These are phyloP conservation scores for Pelargonium myrrhifolium DNA, from an alignment of 441 rosid genomes.

Conservation along the genomic window DNA sequence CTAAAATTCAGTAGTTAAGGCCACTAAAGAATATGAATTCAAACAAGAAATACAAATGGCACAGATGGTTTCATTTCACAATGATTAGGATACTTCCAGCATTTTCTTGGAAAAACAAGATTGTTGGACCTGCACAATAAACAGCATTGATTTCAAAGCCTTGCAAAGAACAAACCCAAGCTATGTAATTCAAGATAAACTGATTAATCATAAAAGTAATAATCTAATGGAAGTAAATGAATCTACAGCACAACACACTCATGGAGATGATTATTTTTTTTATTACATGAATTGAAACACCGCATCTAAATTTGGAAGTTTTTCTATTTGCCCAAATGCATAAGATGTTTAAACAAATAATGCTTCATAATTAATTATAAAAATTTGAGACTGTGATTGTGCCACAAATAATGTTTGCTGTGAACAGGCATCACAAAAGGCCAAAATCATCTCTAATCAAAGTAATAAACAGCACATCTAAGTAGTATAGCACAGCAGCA, in stretches of 20 bases:
- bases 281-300: too few species aligned
- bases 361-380: background rate
- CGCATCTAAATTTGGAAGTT: too few species aligned
- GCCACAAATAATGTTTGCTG: background rate
- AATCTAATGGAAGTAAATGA: background rate
- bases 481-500: too few species aligned
- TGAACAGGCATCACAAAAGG: background rate
- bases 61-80: constrained; percentile 5
- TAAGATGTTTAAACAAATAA: too few species aligned
- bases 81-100: constrained; percentile 90
- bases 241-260: background rate
- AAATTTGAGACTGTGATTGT: background rate
- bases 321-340: too few species aligned
- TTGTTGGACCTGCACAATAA: constrained; percentile 78
- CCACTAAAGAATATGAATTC: constrained; percentile 7
- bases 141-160: constrained; percentile 8
- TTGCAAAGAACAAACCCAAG: background rate
- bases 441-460: background rate
- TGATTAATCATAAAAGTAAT: background rate
- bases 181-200: background rate
- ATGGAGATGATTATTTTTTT: background rate
- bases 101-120: constrained; percentile 94
- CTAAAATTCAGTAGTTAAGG: constrained; percentile 53
- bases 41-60: constrained; percentile 2
- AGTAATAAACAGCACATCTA: too few species aligned